Evolutionary conservation across 2,329 filamentous ascomycete species (phyloP).

Genomic region (Penicillium occitanis): DNA sequence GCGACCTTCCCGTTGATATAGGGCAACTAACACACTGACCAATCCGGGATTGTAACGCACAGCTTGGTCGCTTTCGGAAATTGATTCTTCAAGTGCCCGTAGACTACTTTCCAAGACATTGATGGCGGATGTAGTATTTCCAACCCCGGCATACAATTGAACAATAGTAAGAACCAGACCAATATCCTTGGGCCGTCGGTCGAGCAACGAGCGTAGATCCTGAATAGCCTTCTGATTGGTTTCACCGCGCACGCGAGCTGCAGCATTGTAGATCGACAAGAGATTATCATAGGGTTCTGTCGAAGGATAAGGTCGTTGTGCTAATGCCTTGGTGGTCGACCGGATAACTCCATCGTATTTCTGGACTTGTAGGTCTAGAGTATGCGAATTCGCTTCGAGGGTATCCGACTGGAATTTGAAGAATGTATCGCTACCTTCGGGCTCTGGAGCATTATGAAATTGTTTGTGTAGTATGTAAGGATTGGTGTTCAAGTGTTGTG

Average conservation of each 20-base stretch:
- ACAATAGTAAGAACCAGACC: conserved; percentile 77
- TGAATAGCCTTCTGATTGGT: conserved; percentile 68
- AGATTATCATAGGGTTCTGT: conserved; percentile 54
- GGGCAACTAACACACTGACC: conserved; percentile 72
- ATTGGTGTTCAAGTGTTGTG: conserved; percentile 50
- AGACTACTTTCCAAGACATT: conserved; percentile 75
- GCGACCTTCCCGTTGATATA: conserved; percentile 76
- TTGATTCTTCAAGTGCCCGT: conserved; percentile 65
- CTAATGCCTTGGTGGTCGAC: conserved; percentile 54
- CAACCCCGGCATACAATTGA: conserved; percentile 73
- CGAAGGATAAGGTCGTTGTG: conserved; percentile 50
- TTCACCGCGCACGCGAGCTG: conserved; percentile 63
- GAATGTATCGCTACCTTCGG: conserved; percentile 53
- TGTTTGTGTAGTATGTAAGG: conserved; percentile 60
- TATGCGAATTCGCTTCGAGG: conserved; percentile 55
- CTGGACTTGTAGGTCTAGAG: conserved; percentile 58
- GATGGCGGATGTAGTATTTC: conserved; percentile 72
- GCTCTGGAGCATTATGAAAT: conserved; percentile 51
- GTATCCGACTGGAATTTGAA: conserved; percentile 60
- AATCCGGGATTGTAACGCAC: conserved; percentile 82
- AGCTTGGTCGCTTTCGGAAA: conserved; percentile 58
- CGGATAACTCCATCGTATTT: conserved; percentile 61
- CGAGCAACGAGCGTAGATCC: conserved; percentile 66
- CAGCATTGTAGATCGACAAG: conserved; percentile 67
- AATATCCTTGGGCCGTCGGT: conserved; percentile 74